These are phyloP conservation scores for Penicillium sp. DNA, from an alignment of 2,329 filamentous ascomycete species.

Conservation along the genomic window DNA sequence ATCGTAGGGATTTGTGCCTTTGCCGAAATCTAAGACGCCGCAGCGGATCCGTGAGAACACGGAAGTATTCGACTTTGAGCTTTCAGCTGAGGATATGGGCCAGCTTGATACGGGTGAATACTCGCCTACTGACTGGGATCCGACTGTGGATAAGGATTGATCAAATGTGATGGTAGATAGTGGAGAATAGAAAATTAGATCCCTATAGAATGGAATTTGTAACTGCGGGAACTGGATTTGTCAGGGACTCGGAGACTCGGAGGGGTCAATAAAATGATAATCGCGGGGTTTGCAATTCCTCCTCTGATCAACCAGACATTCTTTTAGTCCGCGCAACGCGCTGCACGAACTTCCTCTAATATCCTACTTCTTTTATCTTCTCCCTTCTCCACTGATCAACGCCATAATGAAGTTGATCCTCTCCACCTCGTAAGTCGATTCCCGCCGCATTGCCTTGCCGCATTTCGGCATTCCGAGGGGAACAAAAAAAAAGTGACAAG, in stretches of 20 bases:
- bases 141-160: constrained; percentile 39
- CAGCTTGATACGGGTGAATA: constrained; percentile 58
- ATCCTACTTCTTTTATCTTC: neutral
- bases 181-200: neutral
- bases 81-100: constrained; percentile 59
- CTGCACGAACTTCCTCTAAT: neutral
- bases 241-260: constrained; percentile 11
- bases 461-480: neutral
- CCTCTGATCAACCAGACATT: neutral
- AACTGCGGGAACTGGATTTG: constrained; percentile 16
- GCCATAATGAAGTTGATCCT: constrained; percentile 82
- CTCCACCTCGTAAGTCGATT: constrained; percentile 72
- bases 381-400: constrained; percentile 14
- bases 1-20: constrained; percentile 59
- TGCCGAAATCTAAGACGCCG: constrained; percentile 63
- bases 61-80: constrained; percentile 62
- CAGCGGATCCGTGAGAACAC: constrained; percentile 62
- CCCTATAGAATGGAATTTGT: neutral
- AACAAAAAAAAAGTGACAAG: neutral
- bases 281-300: constrained; percentile 26
- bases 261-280: constrained; percentile 2
- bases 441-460: neutral
- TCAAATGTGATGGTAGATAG: neutral
- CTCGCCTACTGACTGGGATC: constrained; percentile 61
- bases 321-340: neutral